These are phyloP conservation scores for Cyclocybe aegerita DNA, from an alignment of 768 basidiomycete species.

Conservation along the genomic window DNA sequence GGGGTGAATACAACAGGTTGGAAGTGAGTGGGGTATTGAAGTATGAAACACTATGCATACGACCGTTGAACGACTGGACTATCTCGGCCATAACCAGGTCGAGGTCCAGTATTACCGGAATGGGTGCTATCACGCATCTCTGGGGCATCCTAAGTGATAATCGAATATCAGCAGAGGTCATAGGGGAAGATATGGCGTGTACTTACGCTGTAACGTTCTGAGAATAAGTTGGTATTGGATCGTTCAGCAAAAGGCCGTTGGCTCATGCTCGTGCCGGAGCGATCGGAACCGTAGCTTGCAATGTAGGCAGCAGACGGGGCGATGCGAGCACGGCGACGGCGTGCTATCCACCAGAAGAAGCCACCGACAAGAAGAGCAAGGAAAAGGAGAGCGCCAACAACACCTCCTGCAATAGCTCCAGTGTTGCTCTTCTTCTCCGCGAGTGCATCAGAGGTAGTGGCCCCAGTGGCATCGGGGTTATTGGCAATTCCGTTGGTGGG, in stretches of 20 bases:
- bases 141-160: no score
- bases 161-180: no score
- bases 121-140: no score
- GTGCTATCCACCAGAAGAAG: conserved; percentile 13
- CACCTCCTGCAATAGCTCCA: conserved; percentile 49
- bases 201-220: no score
- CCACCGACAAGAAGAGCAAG: conserved; percentile 27
- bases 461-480: not conserved
- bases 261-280: conserved; percentile 14
- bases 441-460: not conserved
- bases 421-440: conserved; percentile 19
- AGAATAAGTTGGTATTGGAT: no score
- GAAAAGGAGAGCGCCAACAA: conserved; percentile 39
- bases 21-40: no score
- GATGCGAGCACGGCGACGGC: conserved; percentile 10
- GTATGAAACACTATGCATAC: no score
- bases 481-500: not conserved
- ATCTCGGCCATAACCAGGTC: no score
- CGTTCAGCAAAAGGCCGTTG: conserved; percentile 9
- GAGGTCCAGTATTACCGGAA: no score
- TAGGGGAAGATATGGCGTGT: no score
- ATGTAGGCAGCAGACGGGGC: conserved; percentile 17
- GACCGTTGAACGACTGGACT: no score
- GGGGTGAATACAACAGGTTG: no score
- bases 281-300: conserved; percentile 9